A percentile compares a stretch with the other conserved stretches of the same genome.
These are phyloP conservation scores for Chaetomium globosum DNA, from an alignment of 2,329 filamentous ascomycete genomes.

Conservation along the genomic window DNA sequence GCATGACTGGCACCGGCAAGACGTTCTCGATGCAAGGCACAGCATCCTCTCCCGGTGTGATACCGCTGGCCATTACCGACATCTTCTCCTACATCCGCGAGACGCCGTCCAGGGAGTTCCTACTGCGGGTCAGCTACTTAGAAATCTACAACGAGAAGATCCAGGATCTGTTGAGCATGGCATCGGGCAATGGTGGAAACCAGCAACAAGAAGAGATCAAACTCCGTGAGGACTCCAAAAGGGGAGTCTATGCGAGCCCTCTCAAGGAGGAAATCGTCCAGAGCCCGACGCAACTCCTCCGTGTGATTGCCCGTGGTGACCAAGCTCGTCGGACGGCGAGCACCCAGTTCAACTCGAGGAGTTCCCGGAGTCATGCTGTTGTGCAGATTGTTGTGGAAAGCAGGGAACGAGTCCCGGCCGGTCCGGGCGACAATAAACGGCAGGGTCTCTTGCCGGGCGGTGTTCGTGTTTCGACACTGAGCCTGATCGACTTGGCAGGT, in stretches of 20 bases:
- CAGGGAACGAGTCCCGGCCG: slow-evolving; percentile 74
- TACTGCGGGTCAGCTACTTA: slow-evolving; percentile 93
- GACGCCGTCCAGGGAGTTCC: slow-evolving; percentile 89
- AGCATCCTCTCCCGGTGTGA: slow-evolving; percentile 91
- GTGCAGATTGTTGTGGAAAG: slow-evolving; percentile 99
- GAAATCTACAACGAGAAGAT: slow-evolving; percentile 99
- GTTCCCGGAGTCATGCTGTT: slow-evolving; percentile 95
- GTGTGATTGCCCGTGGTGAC: slow-evolving; percentile 93
- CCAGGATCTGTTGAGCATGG: slow-evolving; percentile 83
- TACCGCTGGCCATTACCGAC: slow-evolving; percentile 94
- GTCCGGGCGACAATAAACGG: slow-evolving; percentile 62
- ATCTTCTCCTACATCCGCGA: slow-evolving; percentile 99
- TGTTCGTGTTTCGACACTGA: slow-evolving; percentile 91
- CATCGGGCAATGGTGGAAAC: slow-evolving; percentile 58
- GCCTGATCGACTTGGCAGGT: slow-evolving; percentile 92
- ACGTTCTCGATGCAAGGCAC: slow-evolving; percentile 99
- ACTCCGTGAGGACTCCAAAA: slow-evolving; percentile 90
- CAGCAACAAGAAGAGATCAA: slow-evolving; percentile 88
- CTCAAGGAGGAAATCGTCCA: slow-evolving; percentile 98
- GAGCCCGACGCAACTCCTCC: slow-evolving; percentile 89
- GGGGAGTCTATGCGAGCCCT: slow-evolving; percentile 93
- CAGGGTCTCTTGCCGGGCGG: slow-evolving; percentile 77
- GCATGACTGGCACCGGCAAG: slow-evolving; percentile 98
- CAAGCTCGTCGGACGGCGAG: slow-evolving; percentile 86
- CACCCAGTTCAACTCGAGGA: slow-evolving; percentile 95